Evolutionary conservation across 805 yeast genomes (phyloP).

Genomic region (Candida loeiensis): DNA sequence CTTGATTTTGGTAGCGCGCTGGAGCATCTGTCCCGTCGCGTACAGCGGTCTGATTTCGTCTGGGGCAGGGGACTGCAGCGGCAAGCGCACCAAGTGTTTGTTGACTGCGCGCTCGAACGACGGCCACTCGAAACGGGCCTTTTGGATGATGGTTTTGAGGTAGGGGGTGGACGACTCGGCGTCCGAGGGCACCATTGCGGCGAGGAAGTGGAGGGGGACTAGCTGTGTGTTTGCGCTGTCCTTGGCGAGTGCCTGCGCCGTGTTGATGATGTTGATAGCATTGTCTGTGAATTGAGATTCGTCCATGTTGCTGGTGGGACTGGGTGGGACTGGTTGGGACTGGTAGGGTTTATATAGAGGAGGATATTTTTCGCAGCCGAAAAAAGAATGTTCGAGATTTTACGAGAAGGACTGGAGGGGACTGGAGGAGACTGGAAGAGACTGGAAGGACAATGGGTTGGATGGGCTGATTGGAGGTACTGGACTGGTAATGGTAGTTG

Average conservation of each 20-base stretch:
- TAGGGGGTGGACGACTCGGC: conserved; percentile 49
- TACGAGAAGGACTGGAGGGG: conserved; percentile 4
- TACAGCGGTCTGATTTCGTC: conserved; percentile 71
- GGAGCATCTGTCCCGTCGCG: conserved; percentile 71
- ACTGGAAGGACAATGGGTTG: too few relatives aligned
- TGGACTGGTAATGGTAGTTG: too few relatives aligned
- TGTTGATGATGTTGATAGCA: conserved; percentile 75
- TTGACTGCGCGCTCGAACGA: conserved; percentile 77
- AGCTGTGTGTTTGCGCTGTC: conserved; percentile 83
- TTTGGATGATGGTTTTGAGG: conserved; percentile 77
- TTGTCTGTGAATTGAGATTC: conserved; percentile 88
- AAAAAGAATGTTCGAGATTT: conserved; percentile 6
- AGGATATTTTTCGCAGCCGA: conserved; percentile 3
- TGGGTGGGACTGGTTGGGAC: neutral
- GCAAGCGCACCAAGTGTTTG: conserved; percentile 74
- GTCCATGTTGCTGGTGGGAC: conserved; percentile 52
- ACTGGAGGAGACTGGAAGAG: neutral
- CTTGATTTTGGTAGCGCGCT: conserved; percentile 72
- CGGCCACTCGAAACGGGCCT: conserved; percentile 85
- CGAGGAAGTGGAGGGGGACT: conserved; percentile 84
- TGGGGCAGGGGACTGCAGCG: conserved; percentile 89
- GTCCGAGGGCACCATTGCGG: conserved; percentile 76
- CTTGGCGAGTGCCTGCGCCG: conserved; percentile 77
- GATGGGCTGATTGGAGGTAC: too few relatives aligned
- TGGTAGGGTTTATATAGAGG: neutral